Conservation (phyloP, 768 basidiomycete genomes). For the Flagelloscypha sp. region DNA sequence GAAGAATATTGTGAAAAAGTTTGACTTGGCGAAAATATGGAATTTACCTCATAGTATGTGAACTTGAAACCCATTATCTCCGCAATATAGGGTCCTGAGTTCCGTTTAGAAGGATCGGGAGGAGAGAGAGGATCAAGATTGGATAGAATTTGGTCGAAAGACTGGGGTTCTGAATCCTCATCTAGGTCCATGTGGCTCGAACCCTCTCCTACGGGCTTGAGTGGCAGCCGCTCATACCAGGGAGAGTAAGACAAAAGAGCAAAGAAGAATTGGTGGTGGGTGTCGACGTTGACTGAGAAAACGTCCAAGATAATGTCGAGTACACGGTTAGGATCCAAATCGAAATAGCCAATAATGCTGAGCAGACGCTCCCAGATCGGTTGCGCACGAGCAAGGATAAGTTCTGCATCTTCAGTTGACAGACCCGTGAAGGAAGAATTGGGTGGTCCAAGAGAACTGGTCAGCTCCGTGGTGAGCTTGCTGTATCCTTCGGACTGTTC, state of each 20-base stretch:
- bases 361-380: slow-evolving; percentile 79
- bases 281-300: slow-evolving; percentile 69
- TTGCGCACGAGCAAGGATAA: slow-evolving; percentile 56
- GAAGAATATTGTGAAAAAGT: slow-evolving; percentile 11
- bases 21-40: slow-evolving; percentile 1
- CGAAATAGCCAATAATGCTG: slow-evolving; percentile 90
- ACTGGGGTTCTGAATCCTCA: slow-evolving; percentile 40
- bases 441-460: slow-evolving; percentile 64
- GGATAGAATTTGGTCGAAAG: slow-evolving; percentile 56
- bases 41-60: slow-evolving; percentile 72
- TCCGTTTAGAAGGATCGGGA: slow-evolving; percentile 1
- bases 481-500: slow-evolving; percentile 98
- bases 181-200: slow-evolving; percentile 31
- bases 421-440: slow-evolving; percentile 62
- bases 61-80: slow-evolving; percentile 99
- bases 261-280: slow-evolving; percentile 85
- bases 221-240: slow-evolving; percentile 46
- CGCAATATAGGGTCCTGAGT: slow-evolving; percentile 32
- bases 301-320: slow-evolving; percentile 92
- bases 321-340: slow-evolving; percentile 90
- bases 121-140: slow-evolving; percentile 11
- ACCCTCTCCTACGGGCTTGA: slow-evolving; percentile 17
- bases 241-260: slow-evolving; percentile 81
- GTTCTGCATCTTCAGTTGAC: slow-evolving; percentile 49
- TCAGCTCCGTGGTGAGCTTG: slow-evolving; percentile 80